A percentile compares a stretch with the other conserved stretches of the same genome.
These are phyloP conservation scores for Zoysia japonica DNA, from an alignment of 176 grass and related monocot species.

Conservation along the genomic window DNA sequence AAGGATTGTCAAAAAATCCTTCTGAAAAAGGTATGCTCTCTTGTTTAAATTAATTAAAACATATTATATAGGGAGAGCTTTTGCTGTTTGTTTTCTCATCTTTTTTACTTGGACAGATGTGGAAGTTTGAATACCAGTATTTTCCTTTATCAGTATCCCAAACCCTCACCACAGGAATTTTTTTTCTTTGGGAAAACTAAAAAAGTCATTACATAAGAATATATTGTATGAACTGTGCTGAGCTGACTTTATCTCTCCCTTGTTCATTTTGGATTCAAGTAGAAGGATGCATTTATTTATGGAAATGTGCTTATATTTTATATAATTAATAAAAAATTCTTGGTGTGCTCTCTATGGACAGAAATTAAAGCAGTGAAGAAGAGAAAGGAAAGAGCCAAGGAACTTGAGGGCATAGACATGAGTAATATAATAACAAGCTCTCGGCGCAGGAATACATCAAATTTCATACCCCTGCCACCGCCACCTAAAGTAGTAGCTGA, in stretches of 20 bases:
- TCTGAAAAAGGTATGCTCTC: conserved; percentile 82
- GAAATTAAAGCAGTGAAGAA: conserved; percentile 90
- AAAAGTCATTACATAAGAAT: neutral
- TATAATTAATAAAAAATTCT: conserved; percentile 16
- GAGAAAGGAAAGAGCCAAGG: conserved; percentile 93
- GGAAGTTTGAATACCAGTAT: conserved; percentile 4
- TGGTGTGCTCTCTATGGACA: conserved; percentile 44
- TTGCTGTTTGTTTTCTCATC: conserved; percentile 6
- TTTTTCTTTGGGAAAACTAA: neutral
- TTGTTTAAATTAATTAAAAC: conserved; percentile 24
- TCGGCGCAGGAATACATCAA: conserved; percentile 64
- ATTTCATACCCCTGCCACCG: conserved; percentile 68
- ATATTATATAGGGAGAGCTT: conserved; percentile 3
- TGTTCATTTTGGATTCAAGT: neutral
- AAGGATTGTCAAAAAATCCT: conserved; percentile 85
- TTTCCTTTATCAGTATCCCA: neutral
- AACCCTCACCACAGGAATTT: conserved; percentile 3
- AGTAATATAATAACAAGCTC: conserved; percentile 95
- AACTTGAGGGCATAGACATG: conserved; percentile 94
- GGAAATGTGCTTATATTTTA: conserved; percentile 12
- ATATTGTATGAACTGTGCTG: neutral
- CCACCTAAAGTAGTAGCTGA: conserved; percentile 62
- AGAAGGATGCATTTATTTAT: conserved; percentile 4
- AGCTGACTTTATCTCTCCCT: neutral
- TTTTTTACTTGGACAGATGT: neutral